A percentile compares a stretch with the other conserved stretches of the same genome.
phyloP scores from a whole-genome alignment of 495 filamentous ascomycete genomes.

The Pyrenula aspistea region DNA sequence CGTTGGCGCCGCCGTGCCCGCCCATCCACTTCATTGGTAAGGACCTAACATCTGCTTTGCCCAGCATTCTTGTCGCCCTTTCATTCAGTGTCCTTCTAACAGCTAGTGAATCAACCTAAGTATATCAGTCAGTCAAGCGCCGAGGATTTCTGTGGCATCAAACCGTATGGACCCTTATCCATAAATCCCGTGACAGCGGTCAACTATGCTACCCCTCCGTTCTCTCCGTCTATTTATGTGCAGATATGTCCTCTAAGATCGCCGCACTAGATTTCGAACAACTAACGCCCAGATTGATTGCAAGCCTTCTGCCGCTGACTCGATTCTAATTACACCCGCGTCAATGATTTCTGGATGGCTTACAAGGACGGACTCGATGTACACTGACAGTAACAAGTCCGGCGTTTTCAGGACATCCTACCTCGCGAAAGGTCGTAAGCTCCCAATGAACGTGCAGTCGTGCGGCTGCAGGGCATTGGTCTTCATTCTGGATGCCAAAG shows the following conservation, averaged over 20 bases:
- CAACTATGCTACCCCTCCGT: neutral
- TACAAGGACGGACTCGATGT: neutral
- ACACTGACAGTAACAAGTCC: neutral
- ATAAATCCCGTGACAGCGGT: neutral
- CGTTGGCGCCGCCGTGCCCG: too few species aligned
- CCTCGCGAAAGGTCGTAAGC: neutral
- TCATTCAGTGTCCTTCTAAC: neutral
- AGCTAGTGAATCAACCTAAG: neutral
- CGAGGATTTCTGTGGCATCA: neutral
- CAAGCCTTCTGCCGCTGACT: neutral
- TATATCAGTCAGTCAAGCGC: neutral
- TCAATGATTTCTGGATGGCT: neutral
- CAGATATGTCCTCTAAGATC: neutral
- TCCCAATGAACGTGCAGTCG: neutral
- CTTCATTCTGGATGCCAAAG: neutral
- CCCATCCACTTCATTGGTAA: too few species aligned
- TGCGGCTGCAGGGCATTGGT: neutral
- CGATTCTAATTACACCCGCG: neutral
- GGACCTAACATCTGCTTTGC: neutral
- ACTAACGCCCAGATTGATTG: neutral
- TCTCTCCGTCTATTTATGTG: neutral
- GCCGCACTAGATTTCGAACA: neutral
- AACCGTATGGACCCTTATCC: neutral
- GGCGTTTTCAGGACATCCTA: neutral
- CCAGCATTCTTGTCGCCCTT: neutral